These are phyloP conservation scores for Endogone sp. DNA, from an alignment of 192 early-diverging fungal species.

Conservation along the genomic window DNA sequence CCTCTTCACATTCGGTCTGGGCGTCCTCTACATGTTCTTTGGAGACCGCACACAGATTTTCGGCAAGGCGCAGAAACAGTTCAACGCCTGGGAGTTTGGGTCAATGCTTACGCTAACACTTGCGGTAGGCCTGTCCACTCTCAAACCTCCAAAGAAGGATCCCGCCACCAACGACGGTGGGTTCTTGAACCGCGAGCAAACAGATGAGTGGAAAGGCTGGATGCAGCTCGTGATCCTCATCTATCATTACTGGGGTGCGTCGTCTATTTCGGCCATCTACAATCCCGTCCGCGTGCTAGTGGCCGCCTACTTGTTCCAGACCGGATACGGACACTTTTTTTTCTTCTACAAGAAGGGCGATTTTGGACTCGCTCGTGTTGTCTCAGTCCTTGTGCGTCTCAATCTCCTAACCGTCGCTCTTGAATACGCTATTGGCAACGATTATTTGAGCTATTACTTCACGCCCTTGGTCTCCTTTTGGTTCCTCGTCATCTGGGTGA, in stretches of 20 bases:
- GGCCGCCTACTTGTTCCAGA: constrained; percentile 78
- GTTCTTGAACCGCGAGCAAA: constrained; percentile 74
- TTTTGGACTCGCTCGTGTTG: constrained; percentile 60
- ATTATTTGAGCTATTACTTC: constrained; percentile 79
- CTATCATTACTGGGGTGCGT: constrained; percentile 72
- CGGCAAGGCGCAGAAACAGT: constrained; percentile 63
- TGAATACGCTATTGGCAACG: constrained; percentile 62
- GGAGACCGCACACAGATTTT: constrained; percentile 68
- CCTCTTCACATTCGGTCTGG: constrained; percentile 45
- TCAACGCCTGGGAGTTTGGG: constrained; percentile 36
- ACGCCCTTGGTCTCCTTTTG: constrained; percentile 70
- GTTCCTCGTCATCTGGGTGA: constrained; percentile 62
- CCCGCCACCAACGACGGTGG: constrained; percentile 25
- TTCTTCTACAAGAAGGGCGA: constrained; percentile 70
- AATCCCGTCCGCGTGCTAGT: constrained; percentile 70
- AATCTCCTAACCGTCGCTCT: constrained; percentile 65
- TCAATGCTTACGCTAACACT: constrained; percentile 36
- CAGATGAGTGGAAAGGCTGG: constrained; percentile 88
- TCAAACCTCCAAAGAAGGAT: constrained; percentile 38
- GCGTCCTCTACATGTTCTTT: constrained; percentile 57
- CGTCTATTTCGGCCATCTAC: constrained; percentile 59
- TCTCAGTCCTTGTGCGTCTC: constrained; percentile 56
- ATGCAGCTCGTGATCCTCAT: constrained; percentile 72
- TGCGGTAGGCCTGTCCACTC: constrained; percentile 38
- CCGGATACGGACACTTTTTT: constrained; percentile 75